Evolutionary conservation across 2,329 filamentous ascomycete genomes (phyloP).

Genomic region (Coleophoma eucalyptorum): DNA sequence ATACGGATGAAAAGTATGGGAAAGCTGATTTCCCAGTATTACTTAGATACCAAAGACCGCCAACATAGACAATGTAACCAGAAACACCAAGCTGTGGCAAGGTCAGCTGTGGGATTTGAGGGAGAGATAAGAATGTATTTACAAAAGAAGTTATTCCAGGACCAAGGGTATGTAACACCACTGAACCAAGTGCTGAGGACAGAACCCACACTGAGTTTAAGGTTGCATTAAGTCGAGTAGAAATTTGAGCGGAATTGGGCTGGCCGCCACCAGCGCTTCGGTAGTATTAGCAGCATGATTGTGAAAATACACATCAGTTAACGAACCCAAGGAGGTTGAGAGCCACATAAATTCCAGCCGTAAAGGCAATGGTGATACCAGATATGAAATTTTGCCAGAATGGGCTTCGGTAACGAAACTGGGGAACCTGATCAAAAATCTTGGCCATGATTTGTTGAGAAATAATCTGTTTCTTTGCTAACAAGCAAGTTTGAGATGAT

Average conservation of each 20-base stretch:
- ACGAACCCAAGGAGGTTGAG: conserved; percentile 1
- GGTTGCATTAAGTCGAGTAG: conserved; percentile 1
- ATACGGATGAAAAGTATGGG: conserved; percentile 20
- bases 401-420: conserved; percentile 2
- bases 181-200: conserved; percentile 4
- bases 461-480: not conserved
- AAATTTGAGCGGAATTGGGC: conserved; percentile 1
- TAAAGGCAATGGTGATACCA: conserved; percentile 1
- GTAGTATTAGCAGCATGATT: not conserved
- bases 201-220: conserved; percentile 6
- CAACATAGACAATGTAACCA: conserved; percentile 25
- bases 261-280: conserved; percentile 1
- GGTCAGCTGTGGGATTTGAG: not conserved
- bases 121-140: not conserved
- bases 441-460: not conserved
- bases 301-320: not conserved
- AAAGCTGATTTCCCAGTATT: conserved; percentile 18
- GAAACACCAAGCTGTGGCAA: conserved; percentile 16
- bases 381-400: conserved; percentile 3
- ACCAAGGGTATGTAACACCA: conserved; percentile 5
- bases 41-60: conserved; percentile 26
- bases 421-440: not conserved
- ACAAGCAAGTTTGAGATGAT: not conserved
- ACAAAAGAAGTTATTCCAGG: conserved; percentile 6
- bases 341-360: conserved; percentile 2